A percentile compares a stretch with the other conserved stretches of the same genome.
Conservation (phyloP, 495 filamentous ascomycete genomes). For the Filosporella fistucella region DNA sequence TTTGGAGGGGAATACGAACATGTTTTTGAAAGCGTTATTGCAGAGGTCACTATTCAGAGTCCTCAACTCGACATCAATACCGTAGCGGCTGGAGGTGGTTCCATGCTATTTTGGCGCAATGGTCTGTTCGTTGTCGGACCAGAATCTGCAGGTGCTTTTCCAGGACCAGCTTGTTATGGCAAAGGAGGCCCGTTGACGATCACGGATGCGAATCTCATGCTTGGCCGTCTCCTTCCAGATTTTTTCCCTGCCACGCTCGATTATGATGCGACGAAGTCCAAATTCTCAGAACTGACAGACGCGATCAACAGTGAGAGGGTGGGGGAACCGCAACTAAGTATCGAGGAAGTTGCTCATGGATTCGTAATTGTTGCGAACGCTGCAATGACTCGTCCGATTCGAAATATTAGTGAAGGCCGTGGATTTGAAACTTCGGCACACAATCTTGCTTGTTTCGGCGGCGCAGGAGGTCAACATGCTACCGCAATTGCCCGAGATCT, state of each 20-base stretch:
- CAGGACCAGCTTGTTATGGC: constrained; percentile 89
- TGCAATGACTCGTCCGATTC: constrained; percentile 88
- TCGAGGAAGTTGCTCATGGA: constrained; percentile 29
- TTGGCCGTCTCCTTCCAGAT: constrained; percentile 81
- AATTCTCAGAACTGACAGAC: constrained; percentile 87
- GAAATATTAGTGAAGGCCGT: constrained; percentile 86
- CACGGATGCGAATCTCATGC: constrained; percentile 87
- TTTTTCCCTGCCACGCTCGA: constrained; percentile 69
- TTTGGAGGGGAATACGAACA: constrained; percentile 93
- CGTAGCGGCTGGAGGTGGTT: constrained; percentile 95
- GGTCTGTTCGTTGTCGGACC: constrained; percentile 93
- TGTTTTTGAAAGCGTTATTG: constrained; percentile 94
- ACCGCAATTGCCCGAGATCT: constrained; percentile 91
- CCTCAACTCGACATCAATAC: constrained; percentile 98
- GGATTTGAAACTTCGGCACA: constrained; percentile 89
- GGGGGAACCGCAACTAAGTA: neutral
- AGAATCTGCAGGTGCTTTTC: constrained; percentile 88
- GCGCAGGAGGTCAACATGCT: constrained; percentile 92
- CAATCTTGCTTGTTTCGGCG: constrained; percentile 84
- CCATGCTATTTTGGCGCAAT: constrained; percentile 82
- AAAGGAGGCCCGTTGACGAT: constrained; percentile 92
- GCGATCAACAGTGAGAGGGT: constrained; percentile 46
- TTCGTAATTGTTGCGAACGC: constrained; percentile 94
- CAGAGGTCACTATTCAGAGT: constrained; percentile 91
- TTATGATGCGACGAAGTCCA: constrained; percentile 25